These are phyloP conservation scores for Scenedesmus sp. DNA, from an alignment of 163 green algal genomes.

Conservation along the genomic window DNA sequence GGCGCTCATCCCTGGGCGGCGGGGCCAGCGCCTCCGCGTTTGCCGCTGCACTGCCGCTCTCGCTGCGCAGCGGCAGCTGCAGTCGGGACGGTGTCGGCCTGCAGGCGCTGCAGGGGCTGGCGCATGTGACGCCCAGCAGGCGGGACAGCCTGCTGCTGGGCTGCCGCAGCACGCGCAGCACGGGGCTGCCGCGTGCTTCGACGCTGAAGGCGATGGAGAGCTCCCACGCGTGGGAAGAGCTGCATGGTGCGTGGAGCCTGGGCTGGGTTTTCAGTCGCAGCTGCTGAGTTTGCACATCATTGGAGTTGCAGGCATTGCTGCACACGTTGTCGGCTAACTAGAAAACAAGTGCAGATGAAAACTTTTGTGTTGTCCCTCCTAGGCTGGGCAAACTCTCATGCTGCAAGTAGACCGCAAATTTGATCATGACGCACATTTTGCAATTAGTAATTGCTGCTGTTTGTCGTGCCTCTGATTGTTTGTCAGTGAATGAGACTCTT, in stretches of 20 bases:
- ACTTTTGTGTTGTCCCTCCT: too few relatives aligned
- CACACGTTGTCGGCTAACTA: too few relatives aligned
- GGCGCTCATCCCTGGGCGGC: neutral
- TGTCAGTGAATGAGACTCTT: neutral
- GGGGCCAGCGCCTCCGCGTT: neutral
- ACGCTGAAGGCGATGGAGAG: constrained; percentile 38
- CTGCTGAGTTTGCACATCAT: neutral
- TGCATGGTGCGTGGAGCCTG: neutral
- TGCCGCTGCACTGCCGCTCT: neutral
- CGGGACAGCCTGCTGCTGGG: neutral
- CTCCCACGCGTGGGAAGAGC: constrained; percentile 5
- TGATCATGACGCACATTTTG: too few relatives aligned
- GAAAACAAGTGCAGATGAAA: too few relatives aligned
- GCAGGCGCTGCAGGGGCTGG: neutral
- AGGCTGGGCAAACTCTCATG: too few relatives aligned
- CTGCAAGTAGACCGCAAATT: too few relatives aligned
- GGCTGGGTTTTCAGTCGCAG: neutral
- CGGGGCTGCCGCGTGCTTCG: neutral
- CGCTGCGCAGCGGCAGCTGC: neutral
- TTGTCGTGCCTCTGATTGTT: too few relatives aligned
- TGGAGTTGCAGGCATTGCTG: neutral
- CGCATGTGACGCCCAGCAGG: neutral
- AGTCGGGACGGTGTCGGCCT: neutral
- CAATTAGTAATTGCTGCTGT: too few relatives aligned
- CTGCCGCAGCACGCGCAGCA: neutral